phyloP scores from a whole-genome alignment of 2,329 filamentous ascomycete genomes.

The Monosporascus sp. region DNA sequence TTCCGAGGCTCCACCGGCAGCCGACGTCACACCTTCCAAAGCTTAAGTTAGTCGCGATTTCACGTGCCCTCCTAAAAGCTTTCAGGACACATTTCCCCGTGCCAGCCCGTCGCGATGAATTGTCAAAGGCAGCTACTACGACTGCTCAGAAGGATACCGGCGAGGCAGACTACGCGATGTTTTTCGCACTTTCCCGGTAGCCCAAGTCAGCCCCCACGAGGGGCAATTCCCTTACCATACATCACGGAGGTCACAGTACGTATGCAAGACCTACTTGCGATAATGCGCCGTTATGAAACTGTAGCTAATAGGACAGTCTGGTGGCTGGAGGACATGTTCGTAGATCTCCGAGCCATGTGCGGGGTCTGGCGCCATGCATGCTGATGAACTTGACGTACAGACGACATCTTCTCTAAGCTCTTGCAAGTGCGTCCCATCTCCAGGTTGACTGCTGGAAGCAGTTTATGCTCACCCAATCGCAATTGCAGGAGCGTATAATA shows the following conservation, averaged over 20 bases:
- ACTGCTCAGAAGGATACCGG: constrained; percentile 30
- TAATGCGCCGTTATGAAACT: background rate
- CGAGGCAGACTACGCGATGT: constrained; percentile 31
- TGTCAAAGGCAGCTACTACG: constrained; percentile 28
- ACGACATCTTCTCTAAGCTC: constrained; percentile 78
- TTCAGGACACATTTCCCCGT: background rate
- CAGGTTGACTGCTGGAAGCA: background rate
- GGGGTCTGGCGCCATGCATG: background rate
- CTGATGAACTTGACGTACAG: constrained; percentile 36
- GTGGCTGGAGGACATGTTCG: constrained; percentile 74
- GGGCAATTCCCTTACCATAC: constrained; percentile 50
- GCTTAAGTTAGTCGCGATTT: background rate
- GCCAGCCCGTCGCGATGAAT: constrained; percentile 27
- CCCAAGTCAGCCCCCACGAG: constrained; percentile 24
- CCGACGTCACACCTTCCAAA: too few species aligned
- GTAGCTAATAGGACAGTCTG: constrained; percentile 49
- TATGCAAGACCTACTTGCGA: constrained; percentile 5
- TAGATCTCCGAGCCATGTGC: constrained; percentile 16
- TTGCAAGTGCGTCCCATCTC: constrained; percentile 53
- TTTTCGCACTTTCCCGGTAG: constrained; percentile 39
- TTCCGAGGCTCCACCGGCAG: too few species aligned
- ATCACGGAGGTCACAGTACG: constrained; percentile 51
- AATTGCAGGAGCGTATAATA: constrained; percentile 77
- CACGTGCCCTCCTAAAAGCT: background rate
- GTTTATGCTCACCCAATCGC: constrained; percentile 10